Conservation (phyloP, 2,329 filamentous ascomycete species). For the Aspergillus clavatus region DNA sequence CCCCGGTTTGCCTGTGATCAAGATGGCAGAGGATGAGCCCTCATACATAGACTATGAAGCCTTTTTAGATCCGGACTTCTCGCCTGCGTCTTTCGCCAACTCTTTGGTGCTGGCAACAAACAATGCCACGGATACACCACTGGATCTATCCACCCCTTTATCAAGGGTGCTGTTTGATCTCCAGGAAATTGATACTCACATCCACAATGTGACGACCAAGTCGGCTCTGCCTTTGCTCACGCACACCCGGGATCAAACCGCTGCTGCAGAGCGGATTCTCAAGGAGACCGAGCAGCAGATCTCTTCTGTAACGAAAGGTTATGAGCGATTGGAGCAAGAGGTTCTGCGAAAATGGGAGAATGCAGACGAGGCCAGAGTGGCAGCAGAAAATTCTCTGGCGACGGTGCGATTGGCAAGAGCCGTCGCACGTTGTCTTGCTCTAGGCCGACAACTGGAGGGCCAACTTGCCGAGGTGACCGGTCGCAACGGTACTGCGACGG, state of each 20-base stretch:
- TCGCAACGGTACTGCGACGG: conserved; percentile 26
- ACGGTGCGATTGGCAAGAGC: conserved; percentile 72
- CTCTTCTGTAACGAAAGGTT: conserved; percentile 73
- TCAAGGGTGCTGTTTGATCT: conserved; percentile 93
- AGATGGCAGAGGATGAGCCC: conserved; percentile 43
- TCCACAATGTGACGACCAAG: conserved; percentile 81
- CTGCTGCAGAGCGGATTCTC: conserved; percentile 67
- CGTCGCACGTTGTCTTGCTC: conserved; percentile 70
- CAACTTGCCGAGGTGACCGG: conserved; percentile 67
- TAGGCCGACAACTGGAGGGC: conserved; percentile 82
- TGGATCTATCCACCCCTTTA: conserved; percentile 90
- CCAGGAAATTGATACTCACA: conserved; percentile 94
- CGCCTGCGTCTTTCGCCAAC: conserved; percentile 78
- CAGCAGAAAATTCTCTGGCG: conserved; percentile 73
- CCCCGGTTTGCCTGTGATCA: background rate
- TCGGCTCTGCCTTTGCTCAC: conserved; percentile 75
- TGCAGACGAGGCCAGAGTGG: conserved; percentile 74
- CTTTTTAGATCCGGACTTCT: conserved; percentile 80
- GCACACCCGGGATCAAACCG: conserved; percentile 69
- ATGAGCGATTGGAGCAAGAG: conserved; percentile 78
- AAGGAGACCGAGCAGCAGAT: conserved; percentile 75
- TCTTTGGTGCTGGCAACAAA: conserved; percentile 83
- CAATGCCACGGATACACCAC: conserved; percentile 79
- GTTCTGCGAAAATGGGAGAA: conserved; percentile 80
- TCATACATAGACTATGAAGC: conserved; percentile 96